These are phyloP conservation scores for Lecanoromycetidae sp. DNA, from an alignment of 2,329 filamentous ascomycete species.

Conservation along the genomic window DNA sequence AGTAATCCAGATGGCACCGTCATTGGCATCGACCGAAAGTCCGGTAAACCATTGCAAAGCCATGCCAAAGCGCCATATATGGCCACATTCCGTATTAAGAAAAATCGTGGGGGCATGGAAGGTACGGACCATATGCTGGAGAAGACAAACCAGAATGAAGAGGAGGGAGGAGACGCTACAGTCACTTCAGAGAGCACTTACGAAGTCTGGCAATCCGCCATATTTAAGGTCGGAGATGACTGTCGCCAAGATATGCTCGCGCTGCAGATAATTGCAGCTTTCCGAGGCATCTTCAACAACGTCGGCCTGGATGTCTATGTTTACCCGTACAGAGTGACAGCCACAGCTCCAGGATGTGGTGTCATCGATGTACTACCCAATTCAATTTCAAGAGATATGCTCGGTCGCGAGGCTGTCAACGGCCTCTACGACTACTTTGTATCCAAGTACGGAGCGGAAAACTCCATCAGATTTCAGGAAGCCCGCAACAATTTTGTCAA, in stretches of 20 bases:
- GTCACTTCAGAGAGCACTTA: slow-evolving; percentile 45
- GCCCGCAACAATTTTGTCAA: slow-evolving; percentile 97
- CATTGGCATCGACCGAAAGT: slow-evolving; percentile 95
- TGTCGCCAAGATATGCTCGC: slow-evolving; percentile 94
- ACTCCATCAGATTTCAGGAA: slow-evolving; percentile 87
- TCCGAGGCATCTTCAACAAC: slow-evolving; percentile 90
- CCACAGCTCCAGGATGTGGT: slow-evolving; percentile 90
- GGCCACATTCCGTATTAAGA: slow-evolving; percentile 95
- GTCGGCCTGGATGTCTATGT: slow-evolving; percentile 95
- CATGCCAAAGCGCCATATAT: slow-evolving; percentile 98
- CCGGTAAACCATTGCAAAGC: slow-evolving; percentile 90
- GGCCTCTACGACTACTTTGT: slow-evolving; percentile 97
- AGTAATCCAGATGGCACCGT: slow-evolving; percentile 96
- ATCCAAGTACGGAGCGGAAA: slow-evolving; percentile 92
- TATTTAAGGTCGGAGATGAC: slow-evolving; percentile 99
- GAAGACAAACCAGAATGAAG: slow-evolving; percentile 24
- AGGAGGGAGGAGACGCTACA: slow-evolving; percentile 16
- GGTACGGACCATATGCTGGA: slow-evolving; percentile 38
- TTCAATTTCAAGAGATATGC: slow-evolving; percentile 96
- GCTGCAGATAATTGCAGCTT: slow-evolving; percentile 93
- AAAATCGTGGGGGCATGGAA: slow-evolving; percentile 48
- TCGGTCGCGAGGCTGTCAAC: slow-evolving; percentile 94
- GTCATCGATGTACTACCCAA: slow-evolving; percentile 97
- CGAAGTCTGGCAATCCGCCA: slow-evolving; percentile 98
- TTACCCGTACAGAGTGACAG: slow-evolving; percentile 92